phyloP scores from a whole-genome alignment of 106 monocot species.

The Triglochin maritima region DNA sequence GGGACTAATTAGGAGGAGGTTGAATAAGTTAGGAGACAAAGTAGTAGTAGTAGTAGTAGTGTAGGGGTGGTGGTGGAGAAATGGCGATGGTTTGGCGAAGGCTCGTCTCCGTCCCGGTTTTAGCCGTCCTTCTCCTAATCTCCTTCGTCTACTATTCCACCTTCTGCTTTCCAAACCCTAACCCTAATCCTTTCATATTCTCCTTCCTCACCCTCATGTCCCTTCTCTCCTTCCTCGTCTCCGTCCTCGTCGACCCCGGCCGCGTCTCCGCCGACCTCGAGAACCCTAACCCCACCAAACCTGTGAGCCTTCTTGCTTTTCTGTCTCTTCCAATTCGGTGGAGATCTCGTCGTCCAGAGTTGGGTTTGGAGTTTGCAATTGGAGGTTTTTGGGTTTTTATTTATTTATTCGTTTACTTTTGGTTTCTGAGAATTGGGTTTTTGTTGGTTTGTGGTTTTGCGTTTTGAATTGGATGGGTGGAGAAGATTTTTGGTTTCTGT shows the following conservation, averaged over 20 bases:
- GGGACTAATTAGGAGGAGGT: no score
- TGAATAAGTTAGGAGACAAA: no score
- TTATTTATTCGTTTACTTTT: no score
- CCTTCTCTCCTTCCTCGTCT: constrained; percentile 15
- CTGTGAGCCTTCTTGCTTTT: neutral
- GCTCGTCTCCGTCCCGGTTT: constrained; percentile 9
- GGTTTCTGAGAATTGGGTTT: no score
- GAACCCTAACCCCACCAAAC: neutral
- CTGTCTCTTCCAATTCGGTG: neutral
- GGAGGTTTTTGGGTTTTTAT: no score
- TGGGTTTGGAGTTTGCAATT: no score
- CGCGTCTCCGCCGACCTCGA: constrained; percentile 11
- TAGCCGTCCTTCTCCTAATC: constrained; percentile 12
- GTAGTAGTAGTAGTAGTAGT: no score
- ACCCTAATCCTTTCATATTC: constrained; percentile 2
- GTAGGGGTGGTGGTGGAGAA: neutral
- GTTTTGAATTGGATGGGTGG: no score
- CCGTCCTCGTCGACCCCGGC: constrained; percentile 16
- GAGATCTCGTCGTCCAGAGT: no score
- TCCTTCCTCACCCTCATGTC: constrained; percentile 17
- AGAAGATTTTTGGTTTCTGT: no score
- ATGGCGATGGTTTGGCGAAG: constrained; percentile 3
- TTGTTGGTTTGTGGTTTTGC: no score
- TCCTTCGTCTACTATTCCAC: constrained; percentile 11
- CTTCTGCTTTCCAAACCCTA: neutral